phyloP scores from a whole-genome alignment of 148 eudicot genomes.

The Fagopyrum homotropicum region DNA sequence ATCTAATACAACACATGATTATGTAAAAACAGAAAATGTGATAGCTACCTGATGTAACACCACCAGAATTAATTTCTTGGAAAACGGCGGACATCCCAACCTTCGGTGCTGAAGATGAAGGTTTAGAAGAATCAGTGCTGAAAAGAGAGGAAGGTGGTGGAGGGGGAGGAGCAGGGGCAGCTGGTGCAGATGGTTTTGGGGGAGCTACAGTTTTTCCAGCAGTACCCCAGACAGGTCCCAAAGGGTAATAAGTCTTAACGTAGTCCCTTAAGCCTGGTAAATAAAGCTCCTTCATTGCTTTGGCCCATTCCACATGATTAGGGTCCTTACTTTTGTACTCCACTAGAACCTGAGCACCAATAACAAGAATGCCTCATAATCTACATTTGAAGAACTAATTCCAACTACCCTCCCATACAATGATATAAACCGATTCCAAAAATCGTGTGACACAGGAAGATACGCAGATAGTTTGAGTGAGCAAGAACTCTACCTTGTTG shows the following conservation, averaged over 20 bases:
- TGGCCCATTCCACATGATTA: constrained; percentile 93
- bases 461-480: neutral
- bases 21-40: neutral
- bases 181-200: constrained; percentile 56
- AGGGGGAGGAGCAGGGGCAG: constrained; percentile 84
- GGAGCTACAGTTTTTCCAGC: constrained; percentile 57
- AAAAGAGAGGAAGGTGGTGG: constrained; percentile 84
- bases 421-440: neutral
- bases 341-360: constrained; percentile 58
- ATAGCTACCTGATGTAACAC: constrained; percentile 57
- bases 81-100: constrained; percentile 92
- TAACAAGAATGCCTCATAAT: neutral
- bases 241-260: constrained; percentile 74
- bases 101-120: constrained; percentile 75
- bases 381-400: neutral
- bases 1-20: neutral
- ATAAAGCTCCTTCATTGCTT: constrained; percentile 86
- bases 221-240: constrained; percentile 93
- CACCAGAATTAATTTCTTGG: constrained; percentile 70
- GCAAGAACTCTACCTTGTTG: constrained; percentile 58
- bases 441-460: neutral
- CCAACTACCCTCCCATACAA: neutral
- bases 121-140: constrained; percentile 48
- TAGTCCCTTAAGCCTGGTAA: constrained; percentile 87
- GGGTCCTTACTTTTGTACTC: constrained; percentile 84